A percentile compares a stretch with the other conserved stretches of the same genome.
phyloP scores from a whole-genome alignment of 2,329 filamentous ascomycete species.

The Colletotrichum tofieldiae region DNA sequence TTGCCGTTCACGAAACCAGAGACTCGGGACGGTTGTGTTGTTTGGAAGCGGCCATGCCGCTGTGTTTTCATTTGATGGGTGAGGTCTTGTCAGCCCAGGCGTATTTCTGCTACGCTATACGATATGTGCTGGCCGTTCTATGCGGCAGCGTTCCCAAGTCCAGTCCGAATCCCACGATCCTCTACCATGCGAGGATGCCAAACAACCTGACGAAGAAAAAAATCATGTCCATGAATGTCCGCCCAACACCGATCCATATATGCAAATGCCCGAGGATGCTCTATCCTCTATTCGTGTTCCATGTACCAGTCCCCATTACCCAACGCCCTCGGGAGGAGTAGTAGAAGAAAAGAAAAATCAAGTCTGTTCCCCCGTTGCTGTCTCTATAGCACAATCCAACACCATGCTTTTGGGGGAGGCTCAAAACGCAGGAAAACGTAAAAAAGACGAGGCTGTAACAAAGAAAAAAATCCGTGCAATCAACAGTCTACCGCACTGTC shows the following conservation, averaged over 20 bases:
- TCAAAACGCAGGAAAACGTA: slow-evolving; percentile 40
- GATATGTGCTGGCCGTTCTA: slow-evolving; percentile 20
- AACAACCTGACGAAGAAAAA: slow-evolving; percentile 14
- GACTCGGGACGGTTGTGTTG: background rate
- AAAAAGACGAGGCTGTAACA: slow-evolving; percentile 34
- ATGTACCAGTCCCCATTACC: slow-evolving; percentile 39
- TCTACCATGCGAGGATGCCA: slow-evolving; percentile 23
- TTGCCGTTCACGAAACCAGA: slow-evolving; percentile 24
- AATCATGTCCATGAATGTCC: slow-evolving; percentile 35
- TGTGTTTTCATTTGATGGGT: slow-evolving; percentile 19
- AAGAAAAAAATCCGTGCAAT: slow-evolving; percentile 9
- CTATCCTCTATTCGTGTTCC: slow-evolving; percentile 39
- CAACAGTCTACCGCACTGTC: slow-evolving; percentile 53
- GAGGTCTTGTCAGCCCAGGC: background rate
- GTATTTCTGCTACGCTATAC: slow-evolving; percentile 30
- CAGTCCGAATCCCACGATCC: slow-evolving; percentile 18
- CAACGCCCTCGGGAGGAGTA: slow-evolving; percentile 37
- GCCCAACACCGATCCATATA: slow-evolving; percentile 40
- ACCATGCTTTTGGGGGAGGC: slow-evolving; percentile 42
- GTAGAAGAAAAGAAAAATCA: slow-evolving; percentile 5
- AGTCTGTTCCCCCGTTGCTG: slow-evolving; percentile 30
- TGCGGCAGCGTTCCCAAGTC: slow-evolving; percentile 5
- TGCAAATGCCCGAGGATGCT: slow-evolving; percentile 42
- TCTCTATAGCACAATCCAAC: slow-evolving; percentile 41
- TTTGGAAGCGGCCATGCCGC: slow-evolving; percentile 28